These are phyloP conservation scores for Ceratobasidium sp. DNA, from an alignment of 1,284 basidiomycete species.

Conservation along the genomic window DNA sequence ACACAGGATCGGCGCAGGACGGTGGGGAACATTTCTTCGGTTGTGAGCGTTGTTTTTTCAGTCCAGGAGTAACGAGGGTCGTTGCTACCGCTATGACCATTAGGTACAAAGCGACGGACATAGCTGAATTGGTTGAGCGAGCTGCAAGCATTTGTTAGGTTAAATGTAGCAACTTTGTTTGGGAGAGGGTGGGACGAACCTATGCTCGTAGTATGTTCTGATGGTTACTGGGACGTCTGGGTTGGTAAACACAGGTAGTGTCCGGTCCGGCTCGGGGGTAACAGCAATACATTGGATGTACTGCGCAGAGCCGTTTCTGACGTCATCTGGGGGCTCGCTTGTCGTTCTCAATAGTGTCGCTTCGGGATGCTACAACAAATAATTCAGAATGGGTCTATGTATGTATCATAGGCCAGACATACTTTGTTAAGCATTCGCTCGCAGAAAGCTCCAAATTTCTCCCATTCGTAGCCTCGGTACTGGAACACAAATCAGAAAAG, in stretches of 20 bases:
- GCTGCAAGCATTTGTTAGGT: constrained; percentile 57
- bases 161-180: not conserved
- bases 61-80: constrained; percentile 72
- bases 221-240: constrained; percentile 85
- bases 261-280: constrained; percentile 83
- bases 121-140: constrained; percentile 85
- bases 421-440: constrained; percentile 89
- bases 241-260: constrained; percentile 83
- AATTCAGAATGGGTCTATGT: not conserved
- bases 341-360: constrained; percentile 81
- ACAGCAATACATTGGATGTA: constrained; percentile 91
- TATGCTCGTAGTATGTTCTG: constrained; percentile 87
- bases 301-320: constrained; percentile 82
- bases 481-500: constrained; percentile 51
- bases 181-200: constrained; percentile 57
- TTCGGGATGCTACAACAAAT: constrained; percentile 68
- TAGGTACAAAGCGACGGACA: constrained; percentile 69
- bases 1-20: constrained; percentile 92
- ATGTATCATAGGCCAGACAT: not conserved
- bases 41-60: constrained; percentile 87
- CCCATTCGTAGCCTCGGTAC: constrained; percentile 93
- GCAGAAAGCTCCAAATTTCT: constrained; percentile 88
- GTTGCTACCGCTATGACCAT: constrained; percentile 40
- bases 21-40: constrained; percentile 92
- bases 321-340: constrained; percentile 82